Evolutionary conservation across 208 protist species (phyloP), one percentile per base, ranked within the genome.

Genomic region (Wallacemonas sp.): DNA sequence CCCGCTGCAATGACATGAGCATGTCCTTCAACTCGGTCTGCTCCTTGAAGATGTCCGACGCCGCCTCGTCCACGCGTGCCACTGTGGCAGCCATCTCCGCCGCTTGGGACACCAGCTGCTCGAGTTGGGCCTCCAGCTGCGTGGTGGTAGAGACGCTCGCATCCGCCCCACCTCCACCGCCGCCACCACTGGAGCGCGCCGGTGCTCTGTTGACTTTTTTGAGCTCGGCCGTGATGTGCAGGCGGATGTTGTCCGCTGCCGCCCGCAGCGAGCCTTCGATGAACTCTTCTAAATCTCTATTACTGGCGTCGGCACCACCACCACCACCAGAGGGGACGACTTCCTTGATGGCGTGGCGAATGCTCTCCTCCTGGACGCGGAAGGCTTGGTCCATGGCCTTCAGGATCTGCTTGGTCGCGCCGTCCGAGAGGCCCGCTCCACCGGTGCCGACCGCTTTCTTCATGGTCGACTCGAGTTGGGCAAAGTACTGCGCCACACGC

Each of bases 221-320:
- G 16, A 68, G 41, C 65, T 86, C 76, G 33, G 38, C n/a, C 5
- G 65, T 60, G 24, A 85, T 68, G 60, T 68, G 41, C 39, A 66
- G 77, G 23, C 84, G 76, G 8, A 90, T 78, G 36, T 83, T 78
- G 41, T 90, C 71, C 3, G 80, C 81, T 8, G 84, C 78, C 4
- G 65, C 57, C 38, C 84, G 72, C 33, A 90, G 60, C 1, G 80
- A 69, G 17, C 78, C 74, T 49, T 90, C 84, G 48, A 90, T 78
- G 29, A 72, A 73, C 26, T 78, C 71, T 46, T 84, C 68, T 52
- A 89, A 36, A 1, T 68, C 65, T 2, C 48, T 47, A 33, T 49
- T 32, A n/a, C n/a, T n/a, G n/a, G n/a, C n/a, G n/a, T n/a, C n/a
- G n/a, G n/a, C n/a, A n/a, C n/a, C n/a, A 14, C 56, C 68, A 52